These are phyloP conservation scores for Puccinia coronata DNA, from an alignment of 1,284 basidiomycete genomes.

Conservation along the genomic window DNA sequence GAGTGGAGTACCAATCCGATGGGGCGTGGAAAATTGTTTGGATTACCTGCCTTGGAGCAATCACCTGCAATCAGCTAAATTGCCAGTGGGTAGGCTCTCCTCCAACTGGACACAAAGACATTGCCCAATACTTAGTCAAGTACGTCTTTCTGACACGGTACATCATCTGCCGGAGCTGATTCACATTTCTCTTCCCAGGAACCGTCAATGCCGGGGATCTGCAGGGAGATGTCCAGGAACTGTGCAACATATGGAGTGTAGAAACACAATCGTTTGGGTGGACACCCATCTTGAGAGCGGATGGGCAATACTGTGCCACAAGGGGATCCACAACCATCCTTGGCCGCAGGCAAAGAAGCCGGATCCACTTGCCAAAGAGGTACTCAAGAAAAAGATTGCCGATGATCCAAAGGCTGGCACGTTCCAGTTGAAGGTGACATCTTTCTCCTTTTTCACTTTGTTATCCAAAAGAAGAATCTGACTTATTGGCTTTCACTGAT, in stretches of 20 bases:
- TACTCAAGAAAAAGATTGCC: not conserved
- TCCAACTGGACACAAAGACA: not conserved
- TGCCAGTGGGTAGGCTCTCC: conserved; percentile 5
- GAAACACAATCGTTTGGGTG: not conserved
- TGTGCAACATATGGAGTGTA: not conserved
- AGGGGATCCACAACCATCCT: no score
- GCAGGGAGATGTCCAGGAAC: not conserved
- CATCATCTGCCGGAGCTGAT: not conserved
- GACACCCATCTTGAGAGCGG: not conserved
- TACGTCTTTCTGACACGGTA: no score
- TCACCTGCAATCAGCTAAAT: not conserved
- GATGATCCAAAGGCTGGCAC: not conserved
- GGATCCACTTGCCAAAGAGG: not conserved
- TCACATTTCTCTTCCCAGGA: not conserved
- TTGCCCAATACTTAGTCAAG: not conserved
- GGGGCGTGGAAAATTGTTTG: not conserved
- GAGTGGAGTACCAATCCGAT: not conserved
- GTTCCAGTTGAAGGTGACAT: conserved; percentile 4
- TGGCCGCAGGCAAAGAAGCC: no score
- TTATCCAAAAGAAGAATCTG: no score
- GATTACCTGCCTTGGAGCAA: not conserved
- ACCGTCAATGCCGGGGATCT: not conserved
- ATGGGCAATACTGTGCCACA: conserved; percentile 32
- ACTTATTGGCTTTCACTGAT: no score
- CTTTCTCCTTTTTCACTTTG: not conserved